Evolutionary conservation across 805 yeast genomes (phyloP), one percentile per base, ranked within the genome.

Genomic region (Komagataella mondaviorum): DNA sequence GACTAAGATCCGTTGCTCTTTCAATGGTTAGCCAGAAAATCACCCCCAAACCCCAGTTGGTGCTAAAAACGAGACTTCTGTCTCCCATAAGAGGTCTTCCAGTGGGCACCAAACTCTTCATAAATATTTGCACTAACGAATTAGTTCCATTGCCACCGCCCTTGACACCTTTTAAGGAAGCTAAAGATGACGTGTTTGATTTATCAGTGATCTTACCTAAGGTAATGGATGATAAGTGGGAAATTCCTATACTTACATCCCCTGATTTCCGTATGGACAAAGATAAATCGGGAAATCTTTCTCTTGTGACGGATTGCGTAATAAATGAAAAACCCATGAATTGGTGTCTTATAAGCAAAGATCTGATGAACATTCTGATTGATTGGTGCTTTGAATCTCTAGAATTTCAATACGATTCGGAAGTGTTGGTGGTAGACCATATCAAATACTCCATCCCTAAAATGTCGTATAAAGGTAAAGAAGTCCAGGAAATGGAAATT

Each of bases 361-460:
- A 85, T 49, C 70, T 88, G 51, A 71, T 80, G 53, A 72, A 79
- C 48, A 82, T 88, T 12, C 62, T 87, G 49, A 76, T 85, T 6
- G 96, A 88, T 61, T 88, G 96, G 85, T 83, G 95, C 59, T 63
- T 88, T 45, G 95, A 88, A 60, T 76, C 89, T 8, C 79, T 86
- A 3, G 44, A 50, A 47, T 67, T 81, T 53, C 59, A 74, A 23
- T 54, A 52, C 45, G 68, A 66, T 14, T 68, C 71, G 49, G 62
- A 65, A 54, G 64, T 58, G 23, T 50, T 80, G 1, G 64, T 68
- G 3, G 69, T 89, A 16, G 85, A 83, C 51, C 68, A 96, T 51
- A 84, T 82, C 50, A 62, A 62, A 44, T 70, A 80, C 48, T 62
- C 78, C 3, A 69, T 78, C 2, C 96, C 96, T 1, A 87, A 86